Evolutionary conservation across 2,329 filamentous ascomycete species (phyloP), one percentile per base, ranked within the genome.

Genomic region (Monascus ruber): DNA sequence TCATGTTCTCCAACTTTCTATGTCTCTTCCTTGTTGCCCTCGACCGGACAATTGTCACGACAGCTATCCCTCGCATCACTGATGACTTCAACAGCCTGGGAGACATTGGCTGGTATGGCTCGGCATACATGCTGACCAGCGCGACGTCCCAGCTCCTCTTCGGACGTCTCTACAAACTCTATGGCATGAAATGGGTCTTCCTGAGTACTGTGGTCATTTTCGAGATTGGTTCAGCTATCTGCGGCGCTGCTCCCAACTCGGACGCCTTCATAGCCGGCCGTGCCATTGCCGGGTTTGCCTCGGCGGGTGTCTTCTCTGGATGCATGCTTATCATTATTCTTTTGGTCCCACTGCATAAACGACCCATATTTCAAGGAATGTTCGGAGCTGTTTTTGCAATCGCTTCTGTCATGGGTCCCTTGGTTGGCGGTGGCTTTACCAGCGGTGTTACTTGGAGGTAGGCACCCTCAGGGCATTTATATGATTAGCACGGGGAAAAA

Each of bases 101-200:
- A 24, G 54, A 63, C 33, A 56, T 66, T 17, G 58, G 53, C 9
- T 66, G 63, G 62, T 64, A 65, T 54, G 74, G 70, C 9, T 74
- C 73, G 26, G 69, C 72, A n/a, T 48, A 45, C 32, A 28, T 50
- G n/a, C 39, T 47, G 1, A 44, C 38, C 4, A 10, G 33, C 3
- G 33, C 38, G 1, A 34, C 26, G 6, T 42, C 35, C 11, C 45
- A 44, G 26, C 42, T 47, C 2, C 31, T 46, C 45, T 61, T 36
- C 53, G 56, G 24, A 1, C 54, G 52, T 24, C 5, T 58, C 39
- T 64, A 47, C 51, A 55, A 44, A 26, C 53, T 52, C 45, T 59
- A 52, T 47, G 44, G 48, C 42, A 48, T 50, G 39, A 60, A 62
- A 46, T 46, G 38, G 38, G 44, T 50, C 8, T 63, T 56, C 36